Base-by-base conservation (phyloP, 2,329 filamentous ascomycete genomes). In the Calonectria leucothoes region DNA sequence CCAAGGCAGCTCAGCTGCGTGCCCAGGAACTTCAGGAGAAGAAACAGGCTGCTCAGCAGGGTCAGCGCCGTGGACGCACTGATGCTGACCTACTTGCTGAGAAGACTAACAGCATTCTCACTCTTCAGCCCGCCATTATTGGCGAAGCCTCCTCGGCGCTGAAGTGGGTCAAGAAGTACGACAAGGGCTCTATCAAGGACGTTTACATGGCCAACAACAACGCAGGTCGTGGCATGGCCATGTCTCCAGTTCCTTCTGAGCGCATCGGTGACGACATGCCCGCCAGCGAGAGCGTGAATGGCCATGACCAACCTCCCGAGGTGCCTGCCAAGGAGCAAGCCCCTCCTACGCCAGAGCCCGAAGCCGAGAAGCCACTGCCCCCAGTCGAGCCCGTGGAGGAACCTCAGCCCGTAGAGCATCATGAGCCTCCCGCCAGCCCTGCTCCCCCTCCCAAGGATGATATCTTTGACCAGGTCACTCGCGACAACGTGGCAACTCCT, bases 81-180 rank as follows among this genome's bases (percentile, higher is more conserved):
- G 93, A 89, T 82, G 88, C 83, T 79, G 91, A 87, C 77, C 83
- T 84, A 83, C 90, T 85, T 87, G 91, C 83, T 75, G 90, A 86
- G 70, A 98, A 97, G 89, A 98, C 95, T 4, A 96, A 93, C 83
- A 99, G 97, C 77, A 91, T 98, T 70, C 90, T 98, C 81, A 98
- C 95, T 4, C 87, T 98, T 59, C 96, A 98, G 82, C 94, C 95
- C 1, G 90, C 92, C 67, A 93, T 98, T 74, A 89, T 96, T 80
- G 95, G 89, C 67, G 97, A 98, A 83, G 96, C 96, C 23, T 97
- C 94, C 11, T 94, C 95, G 29, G 97, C 97, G 1, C 93, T 99
- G 93, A 98, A 98, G 84, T 99, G 97, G 97, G 95, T 96, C 37
- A 96, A 90, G 84, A 95, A 95, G 80, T 98, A 98, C 82, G 97